Conservation (phyloP, 176 grass and related monocot species). For the Eragrostis curvula region DNA sequence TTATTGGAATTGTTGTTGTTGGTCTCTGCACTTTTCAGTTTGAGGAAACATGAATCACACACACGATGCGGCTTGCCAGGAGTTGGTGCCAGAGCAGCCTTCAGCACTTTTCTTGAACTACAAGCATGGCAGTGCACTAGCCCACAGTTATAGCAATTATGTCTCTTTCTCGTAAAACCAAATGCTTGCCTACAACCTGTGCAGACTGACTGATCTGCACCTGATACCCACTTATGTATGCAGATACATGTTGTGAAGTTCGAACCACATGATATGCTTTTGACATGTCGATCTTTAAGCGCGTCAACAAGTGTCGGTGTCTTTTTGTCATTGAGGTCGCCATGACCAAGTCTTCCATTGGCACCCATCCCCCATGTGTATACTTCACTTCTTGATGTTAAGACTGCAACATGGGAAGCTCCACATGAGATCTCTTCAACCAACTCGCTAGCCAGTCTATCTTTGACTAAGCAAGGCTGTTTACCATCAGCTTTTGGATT, state of each 20-base stretch:
- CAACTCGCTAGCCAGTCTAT: conserved; percentile 58
- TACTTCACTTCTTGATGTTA: conserved; percentile 89
- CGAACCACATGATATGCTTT: conserved; percentile 94
- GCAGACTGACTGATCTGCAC: conserved; percentile 84
- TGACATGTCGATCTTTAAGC: conserved; percentile 88
- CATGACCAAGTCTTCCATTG: conserved; percentile 92
- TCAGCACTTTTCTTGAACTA: conserved; percentile 89
- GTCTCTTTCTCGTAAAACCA: conserved; percentile 94
- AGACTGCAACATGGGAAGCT: conserved; percentile 57
- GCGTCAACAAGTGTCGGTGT: conserved; percentile 79
- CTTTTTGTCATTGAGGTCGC: conserved; percentile 72
- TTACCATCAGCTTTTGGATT: conserved; percentile 76
- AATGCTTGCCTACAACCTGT: conserved; percentile 95
- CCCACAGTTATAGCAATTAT: conserved; percentile 80
- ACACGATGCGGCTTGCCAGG: conserved; percentile 96
- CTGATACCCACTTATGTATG: conserved; percentile 98
- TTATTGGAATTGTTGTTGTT: conserved; percentile 42
- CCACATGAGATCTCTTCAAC: conserved; percentile 93
- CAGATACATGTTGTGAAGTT: conserved; percentile 98
- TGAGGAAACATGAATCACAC: conserved; percentile 92
- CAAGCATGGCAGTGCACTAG: conserved; percentile 96
- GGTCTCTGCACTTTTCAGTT: conserved; percentile 77
- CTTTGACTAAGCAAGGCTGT: conserved; percentile 71
- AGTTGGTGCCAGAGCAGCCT: conserved; percentile 83
- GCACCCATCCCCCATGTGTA: conserved; percentile 97